Base-by-base conservation (phyloP, 768 basidiomycete genomes). In the Kwoniella shandongensis region DNA sequence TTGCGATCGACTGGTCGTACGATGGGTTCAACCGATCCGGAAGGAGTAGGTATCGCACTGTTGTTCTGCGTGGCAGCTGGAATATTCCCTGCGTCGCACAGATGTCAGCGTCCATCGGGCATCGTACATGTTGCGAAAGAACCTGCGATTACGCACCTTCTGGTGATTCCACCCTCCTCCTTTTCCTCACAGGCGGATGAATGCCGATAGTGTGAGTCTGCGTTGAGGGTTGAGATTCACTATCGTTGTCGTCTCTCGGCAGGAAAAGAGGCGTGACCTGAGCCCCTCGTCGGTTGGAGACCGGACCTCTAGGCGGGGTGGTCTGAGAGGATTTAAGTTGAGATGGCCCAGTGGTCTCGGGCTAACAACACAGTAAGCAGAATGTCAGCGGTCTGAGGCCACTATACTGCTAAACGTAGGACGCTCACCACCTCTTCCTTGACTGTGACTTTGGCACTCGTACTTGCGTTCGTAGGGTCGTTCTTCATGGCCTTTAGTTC, bases 251-350 rank as follows among this genome's bases (percentile, higher is more conserved):
- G 12, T 59, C 51, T 17, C 27, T 38, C 36, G 42, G 32, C 5
- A 59, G 30, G 51, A 59, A 53, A 8, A 59, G 46, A 29, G 58
- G 58, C 12, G 51, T 48, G 18, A 20, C 48, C 4, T 32, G 32
- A 32, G 32, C 32, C 7, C 30, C 13, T 1, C 5, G 17, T 42
- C 27, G n/a, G 32, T 26, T 39, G 13, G 26, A 25, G 18, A 23
- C 20, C 2, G 41, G 44, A 17, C 17, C 7, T n/a, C 23, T 17
- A 17, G 51, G 18, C 20, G 51, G 23, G 25, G 25, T 22, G 13
- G 41, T 42, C 41, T 41, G 23, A 13, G 35, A 38, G n/a, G n/a
- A n/a, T n/a, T n/a, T 13, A 35, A 3, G 23, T 4, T 25, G 38
- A 22, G 8, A 38, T 23, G 17, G 20, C 18, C 8, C 6, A 40